Conservation (phyloP, 2,329 filamentous ascomycete genomes). For the Fusarium incarnatum region DNA sequence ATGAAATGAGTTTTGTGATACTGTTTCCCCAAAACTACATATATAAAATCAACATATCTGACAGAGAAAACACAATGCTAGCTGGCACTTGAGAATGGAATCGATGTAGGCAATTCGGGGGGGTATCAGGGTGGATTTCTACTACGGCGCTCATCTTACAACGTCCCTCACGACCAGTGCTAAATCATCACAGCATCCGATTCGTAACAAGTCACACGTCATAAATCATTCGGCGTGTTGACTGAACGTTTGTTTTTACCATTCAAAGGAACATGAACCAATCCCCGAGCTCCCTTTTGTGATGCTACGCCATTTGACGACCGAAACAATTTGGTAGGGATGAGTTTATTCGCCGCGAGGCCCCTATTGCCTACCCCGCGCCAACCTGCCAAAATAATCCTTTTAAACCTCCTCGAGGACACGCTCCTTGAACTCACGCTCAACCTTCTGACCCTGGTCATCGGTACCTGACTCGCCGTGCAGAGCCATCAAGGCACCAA, state of each 20-base stretch:
- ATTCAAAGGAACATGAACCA: conserved; percentile 56
- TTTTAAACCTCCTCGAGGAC: conserved; percentile 93
- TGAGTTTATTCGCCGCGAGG: conserved; percentile 50
- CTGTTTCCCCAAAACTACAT: neutral
- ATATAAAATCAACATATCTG: neutral
- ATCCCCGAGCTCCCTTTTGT: conserved; percentile 56
- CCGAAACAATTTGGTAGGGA: conserved; percentile 56
- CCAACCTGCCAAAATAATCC: conserved; percentile 47
- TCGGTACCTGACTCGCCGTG: conserved; percentile 98
- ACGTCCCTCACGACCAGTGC: conserved; percentile 19
- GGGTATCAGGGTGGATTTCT: conserved; percentile 10
- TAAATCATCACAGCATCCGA: conserved; percentile 33
- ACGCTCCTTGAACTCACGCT: conserved; percentile 99
- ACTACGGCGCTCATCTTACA: conserved; percentile 33
- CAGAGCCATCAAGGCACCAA: conserved; percentile 93
- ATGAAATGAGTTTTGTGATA: neutral
- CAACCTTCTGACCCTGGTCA: conserved; percentile 97
- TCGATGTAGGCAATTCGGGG: neutral
- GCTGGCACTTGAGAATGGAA: conserved; percentile 11
- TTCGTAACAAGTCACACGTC: conserved; percentile 25
- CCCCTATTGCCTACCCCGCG: conserved; percentile 50
- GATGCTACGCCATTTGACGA: conserved; percentile 60
- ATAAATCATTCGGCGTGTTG: conserved; percentile 42
- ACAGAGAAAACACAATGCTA: neutral
- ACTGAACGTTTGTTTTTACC: conserved; percentile 51